Evolutionary conservation across 192 early-diverging fungal species (phyloP).

Genomic region (Coemansia sp.): DNA sequence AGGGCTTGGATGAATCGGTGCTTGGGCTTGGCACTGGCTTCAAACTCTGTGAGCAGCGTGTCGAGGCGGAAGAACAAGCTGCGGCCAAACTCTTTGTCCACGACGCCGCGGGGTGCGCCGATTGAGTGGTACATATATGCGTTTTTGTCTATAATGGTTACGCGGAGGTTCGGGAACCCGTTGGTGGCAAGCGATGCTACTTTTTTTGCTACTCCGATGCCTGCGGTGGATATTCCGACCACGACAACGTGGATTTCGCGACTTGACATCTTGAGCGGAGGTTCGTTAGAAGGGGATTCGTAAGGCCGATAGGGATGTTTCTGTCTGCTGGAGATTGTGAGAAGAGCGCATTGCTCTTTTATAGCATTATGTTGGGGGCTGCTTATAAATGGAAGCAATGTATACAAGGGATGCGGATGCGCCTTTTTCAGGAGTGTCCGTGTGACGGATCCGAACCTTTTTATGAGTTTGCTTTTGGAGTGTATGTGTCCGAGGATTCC

Average conservation of each 20-base stretch:
- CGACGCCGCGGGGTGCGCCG: conserved; percentile 53
- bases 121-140: conserved; percentile 53
- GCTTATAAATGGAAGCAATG: conserved; percentile 31
- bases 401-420: neutral
- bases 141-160: conserved; percentile 56
- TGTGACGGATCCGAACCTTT: neutral
- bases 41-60: conserved; percentile 29
- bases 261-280: conserved; percentile 57
- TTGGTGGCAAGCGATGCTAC: conserved; percentile 28
- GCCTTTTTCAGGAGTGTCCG: neutral
- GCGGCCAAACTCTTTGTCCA: conserved; percentile 50
- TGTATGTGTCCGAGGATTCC: neutral
- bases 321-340: neutral
- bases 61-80: conserved; percentile 53
- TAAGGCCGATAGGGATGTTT: neutral
- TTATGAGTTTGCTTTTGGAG: neutral
- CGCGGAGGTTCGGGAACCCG: conserved; percentile 37
- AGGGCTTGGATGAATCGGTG: conserved; percentile 55
- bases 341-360: conserved; percentile 38
- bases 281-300: neutral
- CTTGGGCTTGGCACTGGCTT: conserved; percentile 13
- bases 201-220: conserved; percentile 45
- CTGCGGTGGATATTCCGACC: conserved; percentile 54
- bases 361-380: neutral
- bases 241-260: conserved; percentile 54